Base-by-base conservation (phyloP, 192 early-diverging fungal genomes). In the Coemansia sp. region DNA sequence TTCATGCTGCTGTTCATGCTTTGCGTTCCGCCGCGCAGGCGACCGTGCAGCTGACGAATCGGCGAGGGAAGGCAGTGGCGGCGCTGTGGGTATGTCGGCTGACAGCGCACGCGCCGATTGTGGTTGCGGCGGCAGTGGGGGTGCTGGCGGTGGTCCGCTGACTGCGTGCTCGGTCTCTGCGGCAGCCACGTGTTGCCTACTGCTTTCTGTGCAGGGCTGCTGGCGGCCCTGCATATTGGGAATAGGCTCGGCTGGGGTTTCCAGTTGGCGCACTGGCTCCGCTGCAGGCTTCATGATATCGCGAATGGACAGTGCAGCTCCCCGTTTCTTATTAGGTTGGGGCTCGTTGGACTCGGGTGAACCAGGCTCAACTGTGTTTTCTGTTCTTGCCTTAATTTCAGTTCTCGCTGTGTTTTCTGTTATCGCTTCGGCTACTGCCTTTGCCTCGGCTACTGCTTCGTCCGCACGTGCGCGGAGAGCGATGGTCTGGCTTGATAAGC, bases 401-500 rank as follows among this genome's bases (percentile, higher is more conserved):
- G n/a, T n/a, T n/a, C n/a, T n/a, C n/a, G n/a, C n/a, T 31, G 11
- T 2, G 11, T 23, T 50, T 43, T 60, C 22, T n/a, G n/a, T n/a
- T n/a, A n/a, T n/a, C n/a, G n/a, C n/a, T n/a, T n/a, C n/a, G n/a
- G 0, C 35, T 38, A 16, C n/a, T 38, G 35, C 35, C n/a, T 21
- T 47, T 11, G 6, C 28, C n/a, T 23, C 48, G 24, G 48, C 25
- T 29, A 52, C 44, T 16, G 50, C 60, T 16, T 23, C 22, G 24
- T 6, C 18, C 54, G 23, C 19, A 50, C 48, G 67, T 38, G 50
- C 61, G 21, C 67, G 55, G 18, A 69, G 56, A 0, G 67, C 67
- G 28, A 69, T 69, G 10, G 67, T 69, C 33, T 60, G 67, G 27
- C 25, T 28, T 12, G 48, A 12, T 50, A 2, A 14, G 28, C n/a